These are phyloP conservation scores for Alternaria dauci DNA, from an alignment of 2,329 filamentous ascomycete species.

Conservation along the genomic window DNA sequence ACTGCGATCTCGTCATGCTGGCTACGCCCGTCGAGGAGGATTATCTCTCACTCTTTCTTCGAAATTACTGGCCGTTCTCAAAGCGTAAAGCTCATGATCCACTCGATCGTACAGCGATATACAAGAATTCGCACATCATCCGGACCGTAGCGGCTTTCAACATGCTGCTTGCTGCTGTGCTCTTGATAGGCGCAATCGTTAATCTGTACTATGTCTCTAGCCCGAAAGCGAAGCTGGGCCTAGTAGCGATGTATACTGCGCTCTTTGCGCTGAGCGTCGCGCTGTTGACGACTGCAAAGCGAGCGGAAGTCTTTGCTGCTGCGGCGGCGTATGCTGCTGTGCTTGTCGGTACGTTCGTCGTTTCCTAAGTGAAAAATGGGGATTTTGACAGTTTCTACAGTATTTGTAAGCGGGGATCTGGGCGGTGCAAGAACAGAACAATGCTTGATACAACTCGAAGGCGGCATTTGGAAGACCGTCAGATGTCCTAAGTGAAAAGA, in stretches of 20 bases:
- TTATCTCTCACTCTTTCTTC: background rate
- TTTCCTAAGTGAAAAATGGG: too few species aligned
- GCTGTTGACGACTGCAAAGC: slow-evolving; percentile 28
- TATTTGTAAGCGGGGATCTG: slow-evolving; percentile 33
- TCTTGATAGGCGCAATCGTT: slow-evolving; percentile 35
- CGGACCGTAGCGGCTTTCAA: background rate
- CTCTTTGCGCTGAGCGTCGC: slow-evolving; percentile 34
- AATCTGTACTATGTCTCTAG: slow-evolving; percentile 24
- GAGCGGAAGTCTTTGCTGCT: slow-evolving; percentile 33
- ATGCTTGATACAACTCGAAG: slow-evolving; percentile 16
- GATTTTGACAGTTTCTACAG: background rate
- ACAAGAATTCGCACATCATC: background rate
- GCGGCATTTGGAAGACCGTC: slow-evolving; percentile 14
- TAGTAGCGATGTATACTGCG: slow-evolving; percentile 31
- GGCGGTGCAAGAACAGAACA: slow-evolving; percentile 12
- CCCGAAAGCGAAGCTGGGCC: slow-evolving; percentile 23
- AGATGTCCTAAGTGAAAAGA: slow-evolving; percentile 2
- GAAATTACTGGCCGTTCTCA: background rate
- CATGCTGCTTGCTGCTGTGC: slow-evolving; percentile 23
- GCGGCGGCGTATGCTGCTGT: slow-evolving; percentile 36
- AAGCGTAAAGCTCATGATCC: background rate
- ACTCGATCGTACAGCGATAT: background rate
- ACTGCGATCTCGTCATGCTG: background rate
- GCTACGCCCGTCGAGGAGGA: background rate
- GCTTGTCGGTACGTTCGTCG: slow-evolving; percentile 16